Conservation (phyloP, 441 rosid species). For the Corymbia calophylla region DNA sequence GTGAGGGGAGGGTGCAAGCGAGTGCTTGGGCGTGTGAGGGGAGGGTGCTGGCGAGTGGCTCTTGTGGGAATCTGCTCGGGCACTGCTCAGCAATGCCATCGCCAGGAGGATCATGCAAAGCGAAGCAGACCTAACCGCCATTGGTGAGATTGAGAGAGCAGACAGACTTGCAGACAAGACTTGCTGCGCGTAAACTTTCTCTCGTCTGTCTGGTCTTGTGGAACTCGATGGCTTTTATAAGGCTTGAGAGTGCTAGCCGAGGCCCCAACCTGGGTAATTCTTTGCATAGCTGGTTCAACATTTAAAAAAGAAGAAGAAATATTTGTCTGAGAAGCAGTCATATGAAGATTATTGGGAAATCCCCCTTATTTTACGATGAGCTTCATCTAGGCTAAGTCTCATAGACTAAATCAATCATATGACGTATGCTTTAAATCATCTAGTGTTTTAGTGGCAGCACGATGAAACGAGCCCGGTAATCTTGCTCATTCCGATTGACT, state of each 20-base stretch:
- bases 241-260: background rate
- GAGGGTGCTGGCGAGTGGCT: background rate
- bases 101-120: slow-evolving; percentile 17
- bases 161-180: background rate
- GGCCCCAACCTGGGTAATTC: background rate
- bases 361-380: background rate
- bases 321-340: background rate
- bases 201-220: background rate
- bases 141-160: background rate
- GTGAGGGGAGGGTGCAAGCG: background rate
- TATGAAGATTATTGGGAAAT: background rate
- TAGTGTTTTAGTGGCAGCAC: background rate
- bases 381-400: background rate
- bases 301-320: too few relatives aligned
- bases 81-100: slow-evolving; percentile 16
- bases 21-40: background rate
- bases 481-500: background rate
- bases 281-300: background rate
- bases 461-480: background rate
- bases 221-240: background rate
- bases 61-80: slow-evolving; percentile 3
- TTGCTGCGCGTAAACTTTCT: background rate
- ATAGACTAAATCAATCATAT: background rate
- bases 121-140: background rate
- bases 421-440: background rate